Evolutionary conservation across 2,329 filamentous ascomycete genomes (phyloP).

Genomic region (Xylaria sp.): DNA sequence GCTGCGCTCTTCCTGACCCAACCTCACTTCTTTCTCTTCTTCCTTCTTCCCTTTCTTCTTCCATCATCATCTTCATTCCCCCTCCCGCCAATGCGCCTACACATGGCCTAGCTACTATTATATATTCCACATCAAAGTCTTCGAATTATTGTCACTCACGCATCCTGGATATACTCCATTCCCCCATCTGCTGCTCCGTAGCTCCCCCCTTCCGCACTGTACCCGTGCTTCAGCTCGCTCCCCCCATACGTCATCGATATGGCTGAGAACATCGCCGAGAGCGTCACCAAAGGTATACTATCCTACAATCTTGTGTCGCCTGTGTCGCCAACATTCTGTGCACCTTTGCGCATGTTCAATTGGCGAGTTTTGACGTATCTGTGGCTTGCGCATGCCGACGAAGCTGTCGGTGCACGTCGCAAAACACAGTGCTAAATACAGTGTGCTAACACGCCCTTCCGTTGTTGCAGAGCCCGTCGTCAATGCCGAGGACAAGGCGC

Average conservation of each 20-base stretch:
- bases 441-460: slow-evolving; percentile 44
- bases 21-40: slow-evolving; percentile 45
- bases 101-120: slow-evolving; percentile 15
- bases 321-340: slow-evolving; percentile 32
- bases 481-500: slow-evolving; percentile 40
- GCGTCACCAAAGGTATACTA: slow-evolving; percentile 49
- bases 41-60: slow-evolving; percentile 24
- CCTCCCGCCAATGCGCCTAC: slow-evolving; percentile 13
- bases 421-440: slow-evolving; percentile 42
- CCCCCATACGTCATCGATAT: slow-evolving; percentile 54
- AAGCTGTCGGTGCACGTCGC: slow-evolving; percentile 30
- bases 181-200: slow-evolving; percentile 23
- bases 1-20: slow-evolving; percentile 39
- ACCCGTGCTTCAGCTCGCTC: slow-evolving; percentile 35
- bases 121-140: slow-evolving; percentile 10
- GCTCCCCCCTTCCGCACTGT: slow-evolving; percentile 40
- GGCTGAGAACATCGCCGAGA: slow-evolving; percentile 47
- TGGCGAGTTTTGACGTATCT: slow-evolving; percentile 26
- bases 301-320: slow-evolving; percentile 28
- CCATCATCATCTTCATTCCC: slow-evolving; percentile 27
- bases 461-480: slow-evolving; percentile 38
- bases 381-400: slow-evolving; percentile 36
- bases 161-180: slow-evolving; percentile 24
- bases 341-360: slow-evolving; percentile 35
- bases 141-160: slow-evolving; percentile 18